These are phyloP conservation scores for Madurella fahalii DNA, from an alignment of 2,329 filamentous ascomycete species.

Conservation along the genomic window DNA sequence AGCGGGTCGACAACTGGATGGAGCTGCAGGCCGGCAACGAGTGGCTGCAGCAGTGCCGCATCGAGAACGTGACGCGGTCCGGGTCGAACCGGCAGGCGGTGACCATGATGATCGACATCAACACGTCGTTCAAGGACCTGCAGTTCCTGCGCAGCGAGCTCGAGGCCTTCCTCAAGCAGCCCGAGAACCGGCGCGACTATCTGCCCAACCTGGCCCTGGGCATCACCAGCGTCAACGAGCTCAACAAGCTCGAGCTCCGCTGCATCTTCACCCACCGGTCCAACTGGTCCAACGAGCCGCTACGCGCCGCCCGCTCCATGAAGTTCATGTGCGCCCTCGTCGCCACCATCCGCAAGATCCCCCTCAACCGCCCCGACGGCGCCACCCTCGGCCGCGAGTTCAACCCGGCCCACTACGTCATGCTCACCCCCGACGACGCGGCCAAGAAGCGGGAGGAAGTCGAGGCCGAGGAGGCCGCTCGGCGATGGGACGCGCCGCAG, in stretches of 20 bases:
- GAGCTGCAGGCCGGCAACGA: slow-evolving; percentile 48
- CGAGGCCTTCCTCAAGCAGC: slow-evolving; percentile 60
- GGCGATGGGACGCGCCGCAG: slow-evolving; percentile 8
- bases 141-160: slow-evolving; percentile 57
- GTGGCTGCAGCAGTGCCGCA: slow-evolving; percentile 65
- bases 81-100: slow-evolving; percentile 63
- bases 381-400: slow-evolving; percentile 12
- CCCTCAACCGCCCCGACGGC: slow-evolving; percentile 40
- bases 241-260: slow-evolving; percentile 30
- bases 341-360: slow-evolving; percentile 41
- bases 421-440: slow-evolving; percentile 6
- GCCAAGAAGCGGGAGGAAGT: slow-evolving; percentile 6
- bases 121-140: slow-evolving; percentile 66
- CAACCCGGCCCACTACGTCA: slow-evolving; percentile 17
- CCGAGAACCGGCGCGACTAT: slow-evolving; percentile 62
- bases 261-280: slow-evolving; percentile 68
- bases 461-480: not conserved
- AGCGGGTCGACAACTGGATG: slow-evolving; percentile 30
- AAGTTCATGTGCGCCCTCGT: slow-evolving; percentile 72
- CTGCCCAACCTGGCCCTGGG: slow-evolving; percentile 61
- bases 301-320: slow-evolving; percentile 65
- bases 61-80: slow-evolving; percentile 66
- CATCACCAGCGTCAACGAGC: slow-evolving; percentile 48
- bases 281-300: slow-evolving; percentile 69
- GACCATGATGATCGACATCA: slow-evolving; percentile 64